These are phyloP conservation scores for Tuber calosporum DNA, from an alignment of 495 filamentous ascomycete genomes.

Conservation along the genomic window DNA sequence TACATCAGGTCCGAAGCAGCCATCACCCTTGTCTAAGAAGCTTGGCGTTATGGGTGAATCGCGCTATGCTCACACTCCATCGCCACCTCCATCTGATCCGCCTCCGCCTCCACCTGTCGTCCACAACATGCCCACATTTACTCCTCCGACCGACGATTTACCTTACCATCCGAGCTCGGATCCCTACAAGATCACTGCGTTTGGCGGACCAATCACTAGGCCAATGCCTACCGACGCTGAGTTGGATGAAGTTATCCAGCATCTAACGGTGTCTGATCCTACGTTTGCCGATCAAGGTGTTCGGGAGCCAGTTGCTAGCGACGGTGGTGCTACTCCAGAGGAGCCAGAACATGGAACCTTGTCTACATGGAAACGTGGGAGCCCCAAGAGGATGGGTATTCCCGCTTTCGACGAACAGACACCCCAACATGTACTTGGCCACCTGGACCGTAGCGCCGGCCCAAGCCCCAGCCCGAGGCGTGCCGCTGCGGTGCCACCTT, in stretches of 20 bases:
- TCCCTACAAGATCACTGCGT: constrained; percentile 21
- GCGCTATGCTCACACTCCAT: constrained; percentile 39
- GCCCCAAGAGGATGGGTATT: constrained; percentile 23
- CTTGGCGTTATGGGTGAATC: constrained; percentile 33
- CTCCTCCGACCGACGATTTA: constrained; percentile 15
- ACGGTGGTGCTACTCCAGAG: constrained; percentile 20
- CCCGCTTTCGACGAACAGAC: constrained; percentile 30
- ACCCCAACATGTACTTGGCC: constrained; percentile 29
- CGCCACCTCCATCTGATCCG: constrained; percentile 36
- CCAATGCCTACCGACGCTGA: constrained; percentile 40
- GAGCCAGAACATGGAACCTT: constrained; percentile 20
- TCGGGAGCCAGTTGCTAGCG: constrained; percentile 10
- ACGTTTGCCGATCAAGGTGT: constrained; percentile 20
- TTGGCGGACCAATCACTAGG: constrained; percentile 14
- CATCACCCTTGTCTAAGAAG: constrained; percentile 24
- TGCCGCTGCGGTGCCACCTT: not conserved
- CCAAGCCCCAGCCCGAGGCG: constrained; percentile 36
- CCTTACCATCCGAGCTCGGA: constrained; percentile 14
- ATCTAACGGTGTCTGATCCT: constrained; percentile 22
- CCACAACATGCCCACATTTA: constrained; percentile 19
- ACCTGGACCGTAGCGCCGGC: constrained; percentile 33
- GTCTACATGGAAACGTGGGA: constrained; percentile 31
- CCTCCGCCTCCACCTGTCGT: constrained; percentile 34
- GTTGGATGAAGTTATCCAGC: constrained; percentile 38
- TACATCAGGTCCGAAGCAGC: constrained; percentile 11